Percentiles rank a stretch among this genome's conserved stretches.
These are phyloP conservation scores for Dentipellis fragilis DNA, from an alignment of 768 basidiomycete species.

Conservation along the genomic window DNA sequence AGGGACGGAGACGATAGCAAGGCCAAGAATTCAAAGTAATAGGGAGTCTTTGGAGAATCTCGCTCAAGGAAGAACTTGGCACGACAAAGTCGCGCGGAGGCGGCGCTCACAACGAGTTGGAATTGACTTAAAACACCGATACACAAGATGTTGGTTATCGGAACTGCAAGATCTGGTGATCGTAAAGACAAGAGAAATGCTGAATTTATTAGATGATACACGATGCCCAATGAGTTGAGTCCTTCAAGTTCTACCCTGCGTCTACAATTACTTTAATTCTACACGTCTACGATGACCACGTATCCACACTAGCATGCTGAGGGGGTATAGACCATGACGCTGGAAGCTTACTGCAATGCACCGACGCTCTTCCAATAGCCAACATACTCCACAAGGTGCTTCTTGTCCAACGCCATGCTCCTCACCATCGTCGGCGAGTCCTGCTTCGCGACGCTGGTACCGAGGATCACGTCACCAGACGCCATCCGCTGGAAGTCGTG, in stretches of 20 bases:
- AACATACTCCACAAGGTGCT: slow-evolving; percentile 23
- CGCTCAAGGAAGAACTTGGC: no score
- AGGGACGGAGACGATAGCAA: no score
- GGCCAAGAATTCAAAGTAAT: no score
- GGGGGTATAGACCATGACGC: neutral
- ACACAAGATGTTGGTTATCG: no score
- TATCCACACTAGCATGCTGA: neutral
- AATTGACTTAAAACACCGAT: no score
- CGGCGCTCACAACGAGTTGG: no score
- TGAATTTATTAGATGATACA: no score
- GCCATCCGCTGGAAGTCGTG: slow-evolving; percentile 25
- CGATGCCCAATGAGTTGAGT: no score
- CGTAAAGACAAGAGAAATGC: no score
- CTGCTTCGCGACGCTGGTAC: slow-evolving; percentile 18
- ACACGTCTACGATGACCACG: neutral
- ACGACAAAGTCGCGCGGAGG: no score
- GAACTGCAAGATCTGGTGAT: no score
- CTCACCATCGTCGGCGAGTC: slow-evolving; percentile 23
- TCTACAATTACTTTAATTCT: neutral
- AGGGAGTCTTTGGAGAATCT: no score
- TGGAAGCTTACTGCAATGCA: neutral
- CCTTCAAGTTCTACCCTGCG: neutral
- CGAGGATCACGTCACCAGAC: slow-evolving; percentile 21
- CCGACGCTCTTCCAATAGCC: slow-evolving; percentile 21
- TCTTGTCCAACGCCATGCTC: slow-evolving; percentile 21